Percentiles rank a stretch among this genome's conserved stretches.
Evolutionary conservation across 257 asterid genomes (phyloP).

Genomic region (Cruciata laevipes): DNA sequence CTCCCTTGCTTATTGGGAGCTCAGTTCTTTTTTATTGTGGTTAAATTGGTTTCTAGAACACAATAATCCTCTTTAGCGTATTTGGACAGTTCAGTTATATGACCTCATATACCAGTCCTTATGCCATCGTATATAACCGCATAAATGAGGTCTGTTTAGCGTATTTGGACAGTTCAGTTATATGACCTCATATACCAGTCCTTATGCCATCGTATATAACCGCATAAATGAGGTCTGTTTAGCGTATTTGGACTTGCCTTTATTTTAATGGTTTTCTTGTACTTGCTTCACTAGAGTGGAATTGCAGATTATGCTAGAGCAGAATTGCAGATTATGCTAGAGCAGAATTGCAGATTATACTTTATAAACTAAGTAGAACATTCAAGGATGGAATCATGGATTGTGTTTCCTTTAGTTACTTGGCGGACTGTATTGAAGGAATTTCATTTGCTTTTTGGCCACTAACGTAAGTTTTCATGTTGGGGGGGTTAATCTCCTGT

Average conservation of each 20-base stretch:
- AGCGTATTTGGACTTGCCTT: neutral
- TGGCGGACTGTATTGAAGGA: neutral
- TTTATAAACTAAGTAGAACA: neutral
- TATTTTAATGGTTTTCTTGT: neutral
- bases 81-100: neutral
- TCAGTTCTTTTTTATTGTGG: neutral
- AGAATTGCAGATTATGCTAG: neutral
- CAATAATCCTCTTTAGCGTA: too few species aligned
- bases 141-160: neutral
- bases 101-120: too few species aligned
- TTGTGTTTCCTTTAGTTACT: neutral
- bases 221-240: neutral
- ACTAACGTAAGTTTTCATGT: neutral
- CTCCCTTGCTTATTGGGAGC: neutral
- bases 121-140: neutral
- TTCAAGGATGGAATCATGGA: neutral
- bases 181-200: too few species aligned
- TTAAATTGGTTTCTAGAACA: neutral
- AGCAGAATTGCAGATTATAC: neutral
- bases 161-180: neutral
- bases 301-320: neutral
- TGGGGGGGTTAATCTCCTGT: slow-evolving; percentile 12
- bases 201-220: neutral
- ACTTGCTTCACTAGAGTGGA: neutral
- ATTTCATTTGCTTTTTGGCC: neutral